Conservation (phyloP, 176 grass and related monocot genomes). For the Ensete ventricosum region DNA sequence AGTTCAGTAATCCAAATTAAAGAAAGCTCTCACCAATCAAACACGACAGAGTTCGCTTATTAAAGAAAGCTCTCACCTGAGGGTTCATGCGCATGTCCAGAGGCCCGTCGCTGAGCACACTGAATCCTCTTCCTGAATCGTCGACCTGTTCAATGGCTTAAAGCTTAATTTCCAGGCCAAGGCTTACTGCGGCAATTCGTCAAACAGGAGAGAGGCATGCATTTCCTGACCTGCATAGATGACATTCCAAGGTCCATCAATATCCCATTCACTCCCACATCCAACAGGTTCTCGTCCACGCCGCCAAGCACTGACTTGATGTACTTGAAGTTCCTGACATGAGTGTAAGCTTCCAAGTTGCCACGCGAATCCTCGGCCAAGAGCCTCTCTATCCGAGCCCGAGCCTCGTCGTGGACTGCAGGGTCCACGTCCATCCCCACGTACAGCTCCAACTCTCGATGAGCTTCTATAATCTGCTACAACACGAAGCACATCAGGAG, state of each 20-base stretch:
- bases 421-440: conserved; percentile 90
- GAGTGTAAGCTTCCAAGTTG: conserved; percentile 40
- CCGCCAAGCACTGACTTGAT: conserved; percentile 53
- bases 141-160: conserved; percentile 42
- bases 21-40: conserved; percentile 32
- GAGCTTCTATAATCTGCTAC: conserved; percentile 66
- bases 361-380: conserved; percentile 22
- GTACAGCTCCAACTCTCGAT: conserved; percentile 78
- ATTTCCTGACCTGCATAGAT: conserved; percentile 63
- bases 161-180: not conserved
- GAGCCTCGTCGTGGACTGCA: conserved; percentile 40
- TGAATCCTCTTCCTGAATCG: conserved; percentile 46
- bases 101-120: conserved; percentile 67
- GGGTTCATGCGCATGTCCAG: conserved; percentile 98
- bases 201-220: conserved; percentile 10
- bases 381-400: conserved; percentile 40
- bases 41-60: not conserved
- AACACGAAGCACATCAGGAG: not conserved
- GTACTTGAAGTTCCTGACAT: conserved; percentile 80
- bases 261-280: conserved; percentile 45
- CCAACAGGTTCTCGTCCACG: conserved; percentile 11
- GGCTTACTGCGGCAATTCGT: not conserved
- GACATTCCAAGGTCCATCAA: conserved; percentile 95
- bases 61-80: conserved; percentile 41
- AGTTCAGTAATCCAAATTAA: not conserved